Base-by-base conservation (phyloP, 1,284 basidiomycete species). In the Sanguinoderma infundibulare region DNA sequence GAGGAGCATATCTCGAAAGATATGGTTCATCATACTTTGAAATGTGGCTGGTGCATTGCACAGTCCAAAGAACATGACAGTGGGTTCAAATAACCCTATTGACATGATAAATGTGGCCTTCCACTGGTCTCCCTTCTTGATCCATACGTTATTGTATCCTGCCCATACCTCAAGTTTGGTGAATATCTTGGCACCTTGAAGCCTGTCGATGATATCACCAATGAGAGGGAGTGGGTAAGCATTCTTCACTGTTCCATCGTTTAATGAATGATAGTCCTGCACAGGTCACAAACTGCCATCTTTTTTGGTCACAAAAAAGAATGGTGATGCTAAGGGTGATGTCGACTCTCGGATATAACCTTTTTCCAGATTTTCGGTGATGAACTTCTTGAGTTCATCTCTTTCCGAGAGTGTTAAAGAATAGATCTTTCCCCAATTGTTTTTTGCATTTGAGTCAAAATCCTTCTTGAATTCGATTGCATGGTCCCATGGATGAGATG, bases 231-330 rank as follows among this genome's bases (percentile, higher is more conserved):
- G 22, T 8, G 47, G 60, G 30, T 58, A 62, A 0, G 24, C 24
- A 38, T 62, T 58, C 39, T 62, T 79, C 7, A 72, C 58, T 0
- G 74, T 80, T 0, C 10, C 22, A 1, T 78, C 81, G 53, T 82
- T 81, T 24, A 73, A 66, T 0, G 22, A 10, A 0, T 24, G 10
- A 5, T 44, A 44, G 9, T 44, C 10, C 61, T 66, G 53, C 50
- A 59, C n/a, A 64, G 40, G 12, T 60, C 57, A 53, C 62, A 68
- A 17, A 36, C 22, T 26, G 1, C 50, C 38, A 60, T 78, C 75
- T 60, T 78, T 78, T 66, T 80, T 80, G 35, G 69, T 69, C 10
- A 77, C 70, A 55, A 78, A 79, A 2, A 79, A 68, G 30, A 77
- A 67, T 0, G 76, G 74, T 0, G 75, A 62, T 0, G 60, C 72